Conservation (phyloP, 164 flowering plant genomes). For the Tetracentron sinense region DNA sequence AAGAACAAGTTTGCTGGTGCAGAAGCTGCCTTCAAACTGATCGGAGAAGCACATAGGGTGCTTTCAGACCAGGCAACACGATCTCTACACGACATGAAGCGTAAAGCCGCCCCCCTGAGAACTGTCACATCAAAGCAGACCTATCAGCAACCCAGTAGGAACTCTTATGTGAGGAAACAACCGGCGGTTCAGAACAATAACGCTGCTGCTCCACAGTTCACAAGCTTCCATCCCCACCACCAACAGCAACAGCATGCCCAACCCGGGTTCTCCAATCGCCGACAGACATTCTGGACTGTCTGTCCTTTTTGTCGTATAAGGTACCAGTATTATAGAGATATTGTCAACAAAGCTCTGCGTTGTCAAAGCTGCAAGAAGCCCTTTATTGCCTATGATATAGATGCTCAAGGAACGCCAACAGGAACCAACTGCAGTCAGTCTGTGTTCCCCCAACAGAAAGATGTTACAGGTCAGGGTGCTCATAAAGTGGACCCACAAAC, state of each 20-base stretch:
- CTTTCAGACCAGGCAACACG: conserved; percentile 51
- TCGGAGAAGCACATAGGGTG: conserved; percentile 70
- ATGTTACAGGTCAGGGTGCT: conserved; percentile 13
- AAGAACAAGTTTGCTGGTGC: conserved; percentile 85
- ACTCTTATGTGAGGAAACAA: conserved; percentile 13
- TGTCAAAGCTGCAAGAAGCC: conserved; percentile 30
- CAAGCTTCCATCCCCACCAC: conserved; percentile 21
- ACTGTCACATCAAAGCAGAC: conserved; percentile 15
- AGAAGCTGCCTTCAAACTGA: conserved; percentile 76
- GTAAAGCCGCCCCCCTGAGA: conserved; percentile 16
- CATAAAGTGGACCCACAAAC: conserved; percentile 14
- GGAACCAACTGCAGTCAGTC: conserved; percentile 6
- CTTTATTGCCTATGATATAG: conserved; percentile 30
- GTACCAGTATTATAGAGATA: conserved; percentile 27
- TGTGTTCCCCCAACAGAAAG: no score
- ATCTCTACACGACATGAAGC: conserved; percentile 42
- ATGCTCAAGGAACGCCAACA: conserved; percentile 14
- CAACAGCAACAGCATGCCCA: conserved; percentile 26
- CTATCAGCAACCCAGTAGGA: conserved; percentile 15
- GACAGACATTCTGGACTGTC: conserved; percentile 28
- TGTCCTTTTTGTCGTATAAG: conserved; percentile 31
- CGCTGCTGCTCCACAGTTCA: conserved; percentile 12
- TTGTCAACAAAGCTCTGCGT: conserved; percentile 21
- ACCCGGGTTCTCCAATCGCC: conserved; percentile 8
- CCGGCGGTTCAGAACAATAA: conserved; percentile 17